phyloP scores from a whole-genome alignment of 768 basidiomycete genomes.

The Austroboletus eburneus region DNA sequence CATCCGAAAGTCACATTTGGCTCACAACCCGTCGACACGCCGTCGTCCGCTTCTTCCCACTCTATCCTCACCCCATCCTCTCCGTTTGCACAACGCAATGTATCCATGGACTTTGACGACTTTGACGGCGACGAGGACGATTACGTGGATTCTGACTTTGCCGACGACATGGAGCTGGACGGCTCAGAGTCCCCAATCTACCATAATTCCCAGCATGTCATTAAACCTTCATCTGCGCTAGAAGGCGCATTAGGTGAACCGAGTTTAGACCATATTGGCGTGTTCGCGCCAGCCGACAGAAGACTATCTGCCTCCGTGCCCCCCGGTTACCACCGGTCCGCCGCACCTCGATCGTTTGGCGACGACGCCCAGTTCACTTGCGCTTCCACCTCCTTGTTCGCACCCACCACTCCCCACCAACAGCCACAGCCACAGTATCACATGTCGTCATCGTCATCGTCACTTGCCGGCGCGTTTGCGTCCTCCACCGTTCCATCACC shows the following conservation, averaged over 20 bases:
- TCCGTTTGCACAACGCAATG: slow-evolving; percentile 22
- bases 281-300: slow-evolving; percentile 22
- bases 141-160: slow-evolving; percentile 29
- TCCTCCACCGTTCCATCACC: slow-evolving; percentile 12
- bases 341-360: too few species aligned
- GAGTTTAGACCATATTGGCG: too few species aligned
- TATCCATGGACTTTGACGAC: slow-evolving; percentile 29
- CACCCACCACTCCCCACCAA: slow-evolving; percentile 17
- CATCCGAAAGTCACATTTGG: too few species aligned
- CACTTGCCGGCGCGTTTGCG: slow-evolving; percentile 27
- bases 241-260: slow-evolving; percentile 32
- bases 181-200: slow-evolving; percentile 20
- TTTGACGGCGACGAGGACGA: slow-evolving; percentile 32
- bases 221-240: slow-evolving; percentile 31
- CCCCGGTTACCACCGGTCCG: slow-evolving; percentile 24
- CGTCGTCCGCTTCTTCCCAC: slow-evolving; percentile 30
- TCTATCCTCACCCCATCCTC: slow-evolving; percentile 31
- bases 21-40: slow-evolving; percentile 27
- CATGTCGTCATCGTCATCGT: slow-evolving; percentile 14
- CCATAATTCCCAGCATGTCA: slow-evolving; percentile 22
- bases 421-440: slow-evolving; percentile 18
- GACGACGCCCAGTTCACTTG: too few species aligned
- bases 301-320: slow-evolving; percentile 31
- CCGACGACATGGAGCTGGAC: slow-evolving; percentile 31
- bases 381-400: slow-evolving; percentile 15